Evolutionary conservation across 768 basidiomycete species (phyloP), one percentile per base, ranked within the genome.

Genomic region (Leccinum pellstonianum): DNA sequence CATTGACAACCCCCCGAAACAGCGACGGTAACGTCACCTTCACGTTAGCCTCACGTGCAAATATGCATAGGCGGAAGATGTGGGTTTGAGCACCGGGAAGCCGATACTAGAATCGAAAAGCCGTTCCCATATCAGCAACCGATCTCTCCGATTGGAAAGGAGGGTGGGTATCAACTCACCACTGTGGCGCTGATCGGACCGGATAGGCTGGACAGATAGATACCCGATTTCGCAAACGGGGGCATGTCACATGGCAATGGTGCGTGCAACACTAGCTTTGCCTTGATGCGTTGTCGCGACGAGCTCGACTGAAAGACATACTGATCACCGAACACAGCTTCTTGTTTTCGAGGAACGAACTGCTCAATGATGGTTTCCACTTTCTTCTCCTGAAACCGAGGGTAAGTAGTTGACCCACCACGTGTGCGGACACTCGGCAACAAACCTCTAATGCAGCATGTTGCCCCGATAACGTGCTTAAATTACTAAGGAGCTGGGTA

Each of bases 181-280:
- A 73, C 61, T 29, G 59, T 59, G 49, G 66, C 66, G 11, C 51
- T 60, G 49, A 75, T 54, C 14, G 72, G 48, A n/a, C 66, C 70
- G 31, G 66, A 66, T 17, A 64, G 31, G 55, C 65, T 73, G 17
- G 73, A 70, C 61, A 73, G 56, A 63, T 68, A 75, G 17, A 73
- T 66, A 27, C 65, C 72, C 15, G 72, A 73, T 60, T 75, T 73
- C n/a, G 72, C 73, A 61, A 72, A 64, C 1, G 73, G 68, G 21
- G 65, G 61, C 47, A 41, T 35, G 51, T 74, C 74, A 49, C 62
- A 69, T n/a, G 70, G 62, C 27, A 65, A 41, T 23, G 68, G 72
- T 31, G 73, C 56, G 9, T 70, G 70, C 10, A 73, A 60, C 46
- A 66, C 33, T 1, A 75, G 52, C 50, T 57, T 75, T 47, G 72